A percentile compares a stretch with the other conserved stretches of the same genome.
Conservation (phyloP, 805 yeast genomes). For the Pachysolen tannophilus region DNA sequence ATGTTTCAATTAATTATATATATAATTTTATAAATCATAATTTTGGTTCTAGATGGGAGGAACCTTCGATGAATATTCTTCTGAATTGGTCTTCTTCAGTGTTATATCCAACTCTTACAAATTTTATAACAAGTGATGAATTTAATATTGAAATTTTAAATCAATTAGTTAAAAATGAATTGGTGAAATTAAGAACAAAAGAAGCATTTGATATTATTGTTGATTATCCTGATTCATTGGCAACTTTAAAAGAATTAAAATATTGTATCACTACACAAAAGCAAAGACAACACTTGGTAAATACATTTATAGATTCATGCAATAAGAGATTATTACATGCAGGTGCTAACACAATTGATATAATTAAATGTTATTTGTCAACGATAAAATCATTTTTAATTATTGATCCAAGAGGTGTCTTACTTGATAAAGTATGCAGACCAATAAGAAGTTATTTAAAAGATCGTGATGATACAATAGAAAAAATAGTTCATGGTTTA, state of each 20-base stretch:
- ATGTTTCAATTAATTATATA: slow-evolving; percentile 30
- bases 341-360: slow-evolving; percentile 71
- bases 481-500: slow-evolving; percentile 63
- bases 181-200: slow-evolving; percentile 35
- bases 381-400: slow-evolving; percentile 64
- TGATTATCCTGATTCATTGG: slow-evolving; percentile 41
- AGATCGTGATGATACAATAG: slow-evolving; percentile 66
- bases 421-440: slow-evolving; percentile 68
- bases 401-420: slow-evolving; percentile 82
- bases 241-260: slow-evolving; percentile 52
- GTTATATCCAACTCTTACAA: slow-evolving; percentile 25
- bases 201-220: slow-evolving; percentile 56
- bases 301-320: slow-evolving; percentile 38
- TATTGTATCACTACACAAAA: slow-evolving; percentile 36
- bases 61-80: slow-evolving; percentile 25
- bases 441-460: slow-evolving; percentile 69
- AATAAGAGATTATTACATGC: slow-evolving; percentile 54
- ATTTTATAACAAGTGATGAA: slow-evolving; percentile 12
- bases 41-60: slow-evolving; percentile 30
- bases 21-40: slow-evolving; percentile 19
- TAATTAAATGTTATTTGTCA: slow-evolving; percentile 60
- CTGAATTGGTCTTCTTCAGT: slow-evolving; percentile 29
- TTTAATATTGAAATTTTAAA: slow-evolving; percentile 13
- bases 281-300: slow-evolving; percentile 47
- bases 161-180: slow-evolving; percentile 14